Evolutionary conservation across 768 basidiomycete genomes (phyloP), one percentile per base, ranked within the genome.

Genomic region (Boletus subparvulus): DNA sequence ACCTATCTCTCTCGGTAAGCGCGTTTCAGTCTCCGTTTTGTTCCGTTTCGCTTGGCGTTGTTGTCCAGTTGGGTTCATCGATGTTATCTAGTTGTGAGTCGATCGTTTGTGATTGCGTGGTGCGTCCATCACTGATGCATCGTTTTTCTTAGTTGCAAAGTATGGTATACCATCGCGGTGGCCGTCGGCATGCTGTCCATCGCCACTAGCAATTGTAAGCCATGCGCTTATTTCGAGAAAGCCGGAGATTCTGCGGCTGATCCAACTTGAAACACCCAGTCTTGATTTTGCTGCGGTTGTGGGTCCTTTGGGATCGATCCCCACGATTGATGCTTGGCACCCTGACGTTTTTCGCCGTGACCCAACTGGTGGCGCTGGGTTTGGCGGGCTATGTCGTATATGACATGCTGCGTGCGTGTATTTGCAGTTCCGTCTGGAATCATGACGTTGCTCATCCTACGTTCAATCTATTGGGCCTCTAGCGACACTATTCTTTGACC

Each of bases 251-350:
- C 28, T 11, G 14, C 61, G 40, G 21, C 57, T 63, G 42, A 62
- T 52, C 57, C 17, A 11, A n/a, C 13, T 3, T 24, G 47, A 21
- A 47, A 52, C 14, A 1, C 43, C 24, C 33, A 77, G 77, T 77
- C 55, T 66, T 77, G 21, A 63, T 78, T 12, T 60, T 78, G 36
- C 62, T 77, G n/a, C 72, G 74, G 2, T 30, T 77, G 9, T 78
- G 77, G 77, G 61, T 73, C 24, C 59, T 76, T 6, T 77, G 76
- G 64, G 69, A 66, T 39, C 65, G 69, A 12, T 37, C 33, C 1
- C 65, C 60, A n/a, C 54, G 56, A 6, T 44, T 77, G 26, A 64
- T 77, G 45, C 21, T 69, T 19, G 52, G 39, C 42, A 76, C 73
- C 1, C 50, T 77, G 4, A 19, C 40, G 14, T 59, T 71, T 32